Base-by-base conservation (phyloP, 768 basidiomycete genomes). In the Amanita pseudoporphyria region DNA sequence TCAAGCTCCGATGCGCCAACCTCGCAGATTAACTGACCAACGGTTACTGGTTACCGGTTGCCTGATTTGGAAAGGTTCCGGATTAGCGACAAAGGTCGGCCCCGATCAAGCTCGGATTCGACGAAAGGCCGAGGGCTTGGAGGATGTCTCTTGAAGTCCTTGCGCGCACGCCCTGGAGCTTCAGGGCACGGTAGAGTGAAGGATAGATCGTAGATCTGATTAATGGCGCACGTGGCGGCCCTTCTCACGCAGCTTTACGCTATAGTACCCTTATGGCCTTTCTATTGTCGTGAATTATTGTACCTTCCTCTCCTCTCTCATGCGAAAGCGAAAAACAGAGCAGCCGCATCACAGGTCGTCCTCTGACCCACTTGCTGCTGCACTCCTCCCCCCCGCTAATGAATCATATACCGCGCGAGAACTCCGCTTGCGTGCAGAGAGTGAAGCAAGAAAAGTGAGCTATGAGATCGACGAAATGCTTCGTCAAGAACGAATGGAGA, bases 401-500 rank as follows among this genome's bases (percentile, higher is more conserved):
- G 88, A 92, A 67, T 78, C 87, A 0, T 72, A 74, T 6, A 71
- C 72, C 38, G 76, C 87, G 62, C 78, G 82, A 52, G 80, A 84
- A 61, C 64, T 66, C 45, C 74, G 88, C 45, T 69, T 89, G 57
- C 69, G 68, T 58, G 79, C 72, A 13, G 88, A 90, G 62, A 66
- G 69, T 33, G 81, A 87, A 38, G 88, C 88, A 14, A 82, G 80
- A 64, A 78, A 76, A 55, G 70, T 82, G 58, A 84, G 81, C 68
- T 82, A 90, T 58, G 68, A 70, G 18, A 92, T 92, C 58, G 88
- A 92, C 65, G 81, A 84, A 54, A 79, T 82, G 77, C 70, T 92
- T 60, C 75, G 77, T 51, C 68, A 71, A 55, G 87, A 90, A 58
- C 67, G 73, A 51, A 74, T 71, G 48, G 79, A 84, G 54, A 68